Percentiles rank a stretch among this genome's conserved stretches.
Conservation (phyloP, 139 green algal species). For the Prasinococcaceae sp. region DNA sequence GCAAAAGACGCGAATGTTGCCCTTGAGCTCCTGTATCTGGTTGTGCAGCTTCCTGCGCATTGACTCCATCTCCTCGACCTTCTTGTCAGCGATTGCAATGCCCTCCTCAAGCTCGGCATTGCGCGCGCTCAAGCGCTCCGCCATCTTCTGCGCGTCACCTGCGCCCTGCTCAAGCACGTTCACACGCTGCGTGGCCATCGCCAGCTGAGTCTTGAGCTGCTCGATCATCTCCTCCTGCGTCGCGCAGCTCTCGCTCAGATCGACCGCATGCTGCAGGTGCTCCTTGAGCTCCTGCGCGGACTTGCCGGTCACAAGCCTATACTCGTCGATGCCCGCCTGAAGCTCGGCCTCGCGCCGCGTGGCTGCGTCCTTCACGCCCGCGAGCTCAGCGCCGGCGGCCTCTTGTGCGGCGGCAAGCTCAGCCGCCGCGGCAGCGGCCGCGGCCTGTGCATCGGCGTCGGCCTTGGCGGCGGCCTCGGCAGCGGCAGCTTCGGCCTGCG, state of each 20-base stretch:
- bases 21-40: slow-evolving; percentile 78
- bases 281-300: neutral
- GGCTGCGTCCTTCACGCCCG: neutral
- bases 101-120: neutral
- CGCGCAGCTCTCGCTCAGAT: neutral
- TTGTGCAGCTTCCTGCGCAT: slow-evolving; percentile 74
- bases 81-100: too few relatives aligned
- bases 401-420: neutral
- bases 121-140: neutral
- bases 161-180: neutral
- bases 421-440: neutral
- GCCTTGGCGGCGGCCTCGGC: neutral
- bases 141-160: neutral
- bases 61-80: slow-evolving; percentile 51
- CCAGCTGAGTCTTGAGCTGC: neutral
- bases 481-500: neutral
- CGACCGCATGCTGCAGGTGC: neutral
- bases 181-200: neutral
- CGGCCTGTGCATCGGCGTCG: neutral
- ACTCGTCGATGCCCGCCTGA: neutral
- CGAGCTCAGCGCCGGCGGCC: neutral
- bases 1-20: slow-evolving; percentile 89
- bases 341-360: neutral
- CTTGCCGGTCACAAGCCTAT: neutral
- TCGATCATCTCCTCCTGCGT: neutral